Percentiles rank a stretch among this genome's conserved stretches.
These are phyloP conservation scores for Multifurca ochricompacta DNA, from an alignment of 768 basidiomycete genomes.

Conservation along the genomic window DNA sequence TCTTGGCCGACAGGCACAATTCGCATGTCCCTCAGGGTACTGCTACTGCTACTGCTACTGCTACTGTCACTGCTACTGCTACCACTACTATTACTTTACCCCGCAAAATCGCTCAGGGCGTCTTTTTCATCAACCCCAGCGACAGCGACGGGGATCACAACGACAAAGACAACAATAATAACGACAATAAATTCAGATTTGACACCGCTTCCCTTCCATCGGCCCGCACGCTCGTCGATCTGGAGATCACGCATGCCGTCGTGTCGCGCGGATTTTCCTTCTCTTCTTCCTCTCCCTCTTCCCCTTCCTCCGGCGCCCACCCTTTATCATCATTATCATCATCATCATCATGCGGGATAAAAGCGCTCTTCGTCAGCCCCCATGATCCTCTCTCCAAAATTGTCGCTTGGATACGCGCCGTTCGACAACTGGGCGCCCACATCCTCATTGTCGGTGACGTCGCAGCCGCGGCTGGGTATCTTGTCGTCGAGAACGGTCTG, in stretches of 20 bases:
- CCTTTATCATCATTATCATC: no score
- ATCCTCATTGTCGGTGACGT: slow-evolving; percentile 7
- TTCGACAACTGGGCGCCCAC: slow-evolving; percentile 1
- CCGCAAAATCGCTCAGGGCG: slow-evolving; percentile 8
- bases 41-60: neutral
- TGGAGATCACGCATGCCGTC: slow-evolving; percentile 10
- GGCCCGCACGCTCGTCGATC: neutral
- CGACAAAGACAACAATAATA: neutral
- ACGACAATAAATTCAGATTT: no score
- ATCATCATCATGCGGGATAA: slow-evolving; percentile 9
- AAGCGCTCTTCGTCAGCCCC: slow-evolving; percentile 7
- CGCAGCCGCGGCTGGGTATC: slow-evolving; percentile 10
- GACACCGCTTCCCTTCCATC: neutral
- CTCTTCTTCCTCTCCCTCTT: no score
- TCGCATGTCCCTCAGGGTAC: neutral
- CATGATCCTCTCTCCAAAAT: slow-evolving; percentile 12
- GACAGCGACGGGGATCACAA: neutral
- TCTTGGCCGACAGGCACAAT: neutral
- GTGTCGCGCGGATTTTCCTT: neutral
- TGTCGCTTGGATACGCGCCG: slow-evolving; percentile 15
- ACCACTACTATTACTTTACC: no score
- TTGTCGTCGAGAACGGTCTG: slow-evolving; percentile 7
- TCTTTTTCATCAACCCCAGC: neutral
- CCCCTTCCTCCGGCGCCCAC: no score
- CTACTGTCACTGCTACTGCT: no score